Evolutionary conservation across 2,329 filamentous ascomycete genomes (phyloP), one percentile per base, ranked within the genome.

Genomic region (Colletotrichum scovillei): DNA sequence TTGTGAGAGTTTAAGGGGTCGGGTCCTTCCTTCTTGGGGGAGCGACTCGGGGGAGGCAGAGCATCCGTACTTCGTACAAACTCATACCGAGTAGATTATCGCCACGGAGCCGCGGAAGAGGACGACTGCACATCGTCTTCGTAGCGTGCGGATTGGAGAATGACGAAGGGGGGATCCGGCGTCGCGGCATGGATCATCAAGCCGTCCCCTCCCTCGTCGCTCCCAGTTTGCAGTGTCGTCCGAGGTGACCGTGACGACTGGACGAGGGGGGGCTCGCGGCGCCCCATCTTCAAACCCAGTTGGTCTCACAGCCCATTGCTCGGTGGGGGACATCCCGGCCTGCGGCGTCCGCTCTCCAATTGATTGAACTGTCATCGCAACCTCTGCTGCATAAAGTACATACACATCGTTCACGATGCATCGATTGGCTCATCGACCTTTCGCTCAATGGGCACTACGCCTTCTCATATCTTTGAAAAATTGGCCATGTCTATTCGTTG

Each of bases 211-310:
- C 67, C 46, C 59, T 42, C 42, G n/a, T 42, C 35, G 60, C 59
- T 62, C 46, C 60, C 70, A 65, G 35, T 70, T 62, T 49, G 46
- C 67, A 49, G 53, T 62, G 60, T 66, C 67, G 60, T 71, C 56
- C 67, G 35, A 70, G 42, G 38, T 42, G 38, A 42, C 56, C 67
- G 67, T 70, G 56, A 66, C 19, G 56, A 70, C 32, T 35, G 32
- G 32, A 35, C 32, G 32, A 35, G 32, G 70, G 70, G 70, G 70
- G 70, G 35, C 60, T 42, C 28, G n/a, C 60, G 28, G 56, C 35
- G 67, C 60, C 60, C 60, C 67, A 30, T 62, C 55, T 65, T 70
- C 67, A 70, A 73, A 66, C 71, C 49, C 32, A 71, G 56, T 56
- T 26, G 56, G 71, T 73, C 67, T 73, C 71, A 73, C 67, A 35